phyloP scores from a whole-genome alignment of 192 early-diverging fungal species.

The Backusella macrospora region DNA sequence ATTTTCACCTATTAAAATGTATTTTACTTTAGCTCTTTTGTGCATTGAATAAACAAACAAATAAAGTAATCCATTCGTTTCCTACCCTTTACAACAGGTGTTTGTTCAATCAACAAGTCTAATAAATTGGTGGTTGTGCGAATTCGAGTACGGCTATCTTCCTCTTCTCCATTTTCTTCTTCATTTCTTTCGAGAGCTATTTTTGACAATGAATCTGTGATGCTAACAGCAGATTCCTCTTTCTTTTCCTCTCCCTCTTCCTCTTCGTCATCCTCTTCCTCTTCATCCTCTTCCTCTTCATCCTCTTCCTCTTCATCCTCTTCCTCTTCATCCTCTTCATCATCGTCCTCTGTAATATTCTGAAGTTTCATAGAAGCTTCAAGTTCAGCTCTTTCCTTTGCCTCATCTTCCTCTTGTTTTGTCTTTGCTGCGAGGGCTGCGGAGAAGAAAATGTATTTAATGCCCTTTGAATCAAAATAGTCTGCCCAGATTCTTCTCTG shows the following conservation, averaged over 20 bases:
- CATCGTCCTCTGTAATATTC: slow-evolving; percentile 31
- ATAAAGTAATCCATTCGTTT: background rate
- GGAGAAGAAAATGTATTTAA: slow-evolving; percentile 93
- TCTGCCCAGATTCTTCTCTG: slow-evolving; percentile 89
- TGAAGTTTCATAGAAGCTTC: slow-evolving; percentile 27
- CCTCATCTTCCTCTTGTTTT: slow-evolving; percentile 69
- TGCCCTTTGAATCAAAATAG: slow-evolving; percentile 81
- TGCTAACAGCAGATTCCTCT: slow-evolving; percentile 28
- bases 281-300: slow-evolving; percentile 1
- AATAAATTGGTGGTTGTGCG: slow-evolving; percentile 55
- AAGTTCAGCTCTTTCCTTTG: slow-evolving; percentile 52
- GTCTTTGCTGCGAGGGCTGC: slow-evolving; percentile 81
- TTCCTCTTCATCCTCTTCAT: slow-evolving; percentile 32
- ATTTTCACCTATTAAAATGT: slow-evolving; percentile 31
- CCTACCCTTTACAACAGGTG: slow-evolving; percentile 46
- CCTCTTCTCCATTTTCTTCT: slow-evolving; percentile 46
- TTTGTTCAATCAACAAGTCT: slow-evolving; percentile 52
- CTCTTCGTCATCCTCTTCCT: slow-evolving; percentile 35
- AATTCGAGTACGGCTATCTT: slow-evolving; percentile 56
- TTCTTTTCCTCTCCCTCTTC: slow-evolving; percentile 34
- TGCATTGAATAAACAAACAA: background rate
- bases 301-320: slow-evolving; percentile 25
- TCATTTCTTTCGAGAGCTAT: slow-evolving; percentile 41
- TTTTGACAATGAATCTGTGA: slow-evolving; percentile 31
- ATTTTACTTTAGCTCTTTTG: too few relatives aligned